These are phyloP conservation scores for Fusarium illudens DNA, from an alignment of 2,329 filamentous ascomycete genomes.

Conservation along the genomic window DNA sequence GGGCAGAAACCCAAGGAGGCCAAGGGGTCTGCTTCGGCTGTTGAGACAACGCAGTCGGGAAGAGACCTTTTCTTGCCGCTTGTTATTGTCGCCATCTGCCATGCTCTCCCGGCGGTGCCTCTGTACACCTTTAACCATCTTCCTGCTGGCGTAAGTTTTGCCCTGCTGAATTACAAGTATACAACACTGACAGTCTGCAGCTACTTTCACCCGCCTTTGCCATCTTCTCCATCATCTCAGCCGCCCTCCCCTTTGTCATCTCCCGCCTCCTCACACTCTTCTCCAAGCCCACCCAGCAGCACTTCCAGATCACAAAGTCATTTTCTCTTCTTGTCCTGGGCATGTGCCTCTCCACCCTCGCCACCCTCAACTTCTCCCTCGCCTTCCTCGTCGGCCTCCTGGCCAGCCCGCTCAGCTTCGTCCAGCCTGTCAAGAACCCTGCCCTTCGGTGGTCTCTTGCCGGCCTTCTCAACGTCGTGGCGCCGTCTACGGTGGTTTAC, in stretches of 20 bases:
- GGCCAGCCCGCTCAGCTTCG: constrained; percentile 81
- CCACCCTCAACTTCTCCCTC: constrained; percentile 94
- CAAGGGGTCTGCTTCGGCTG: constrained; percentile 44
- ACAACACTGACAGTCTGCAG: constrained; percentile 49
- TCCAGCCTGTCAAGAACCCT: constrained; percentile 58
- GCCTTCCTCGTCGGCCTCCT: constrained; percentile 85
- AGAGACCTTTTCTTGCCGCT: constrained; percentile 78
- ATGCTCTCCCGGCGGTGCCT: constrained; percentile 81
- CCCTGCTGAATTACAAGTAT: neutral
- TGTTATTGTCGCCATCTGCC: constrained; percentile 73
- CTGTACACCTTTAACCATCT: constrained; percentile 87
- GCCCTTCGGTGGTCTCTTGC: constrained; percentile 54
- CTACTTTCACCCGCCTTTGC: constrained; percentile 67
- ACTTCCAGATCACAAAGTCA: constrained; percentile 82
- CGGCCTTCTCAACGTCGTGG: constrained; percentile 65
- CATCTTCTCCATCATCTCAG: constrained; percentile 63
- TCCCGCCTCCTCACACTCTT: constrained; percentile 62
- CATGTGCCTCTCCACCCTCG: constrained; percentile 89
- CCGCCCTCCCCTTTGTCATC: constrained; percentile 64
- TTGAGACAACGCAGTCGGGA: constrained; percentile 50
- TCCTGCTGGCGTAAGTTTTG: constrained; percentile 65
- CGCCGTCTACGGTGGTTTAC: constrained; percentile 66
- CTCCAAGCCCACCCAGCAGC: constrained; percentile 68
- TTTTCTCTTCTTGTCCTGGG: constrained; percentile 93
- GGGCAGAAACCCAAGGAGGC: constrained; percentile 40